Conservation (phyloP, 345 rosid genomes). For the Eucalyptus regnans region DNA sequence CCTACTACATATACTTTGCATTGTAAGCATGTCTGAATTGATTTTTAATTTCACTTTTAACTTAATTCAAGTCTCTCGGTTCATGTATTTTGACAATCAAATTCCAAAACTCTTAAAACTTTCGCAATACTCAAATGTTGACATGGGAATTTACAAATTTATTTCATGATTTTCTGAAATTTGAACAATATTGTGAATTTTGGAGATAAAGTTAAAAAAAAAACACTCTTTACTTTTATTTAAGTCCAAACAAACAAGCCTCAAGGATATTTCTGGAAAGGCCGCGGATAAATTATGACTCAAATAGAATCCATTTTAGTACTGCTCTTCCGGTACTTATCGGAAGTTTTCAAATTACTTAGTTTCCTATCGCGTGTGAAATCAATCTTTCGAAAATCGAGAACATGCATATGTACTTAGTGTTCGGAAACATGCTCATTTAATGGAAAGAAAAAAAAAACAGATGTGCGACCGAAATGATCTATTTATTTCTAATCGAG, state of each 20-base stretch:
- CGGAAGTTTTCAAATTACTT: background rate
- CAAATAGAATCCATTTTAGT: background rate
- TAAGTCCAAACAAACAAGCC: background rate
- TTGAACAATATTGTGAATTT: background rate
- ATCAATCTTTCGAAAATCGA: background rate
- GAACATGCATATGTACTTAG: fast-evolving
- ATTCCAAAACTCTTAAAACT: background rate
- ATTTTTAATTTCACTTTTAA: background rate
- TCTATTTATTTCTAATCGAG: background rate
- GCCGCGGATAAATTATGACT: background rate
- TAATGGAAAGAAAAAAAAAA: background rate
- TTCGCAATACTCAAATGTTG: background rate
- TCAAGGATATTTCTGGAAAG: background rate
- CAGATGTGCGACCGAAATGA: background rate
- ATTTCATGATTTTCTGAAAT: background rate
- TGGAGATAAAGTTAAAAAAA: background rate
- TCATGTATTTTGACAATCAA: background rate
- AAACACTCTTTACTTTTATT: background rate
- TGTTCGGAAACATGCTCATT: background rate
- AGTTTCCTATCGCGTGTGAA: background rate
- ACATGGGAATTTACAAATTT: background rate
- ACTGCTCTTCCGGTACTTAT: background rate
- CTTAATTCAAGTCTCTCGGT: background rate
- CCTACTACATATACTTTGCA: background rate
- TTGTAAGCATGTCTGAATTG: background rate